Percentiles rank a stretch among this genome's conserved stretches.
phyloP scores from a whole-genome alignment of 164 flowering plant species.

The Magnolia kwangsiensis region DNA sequence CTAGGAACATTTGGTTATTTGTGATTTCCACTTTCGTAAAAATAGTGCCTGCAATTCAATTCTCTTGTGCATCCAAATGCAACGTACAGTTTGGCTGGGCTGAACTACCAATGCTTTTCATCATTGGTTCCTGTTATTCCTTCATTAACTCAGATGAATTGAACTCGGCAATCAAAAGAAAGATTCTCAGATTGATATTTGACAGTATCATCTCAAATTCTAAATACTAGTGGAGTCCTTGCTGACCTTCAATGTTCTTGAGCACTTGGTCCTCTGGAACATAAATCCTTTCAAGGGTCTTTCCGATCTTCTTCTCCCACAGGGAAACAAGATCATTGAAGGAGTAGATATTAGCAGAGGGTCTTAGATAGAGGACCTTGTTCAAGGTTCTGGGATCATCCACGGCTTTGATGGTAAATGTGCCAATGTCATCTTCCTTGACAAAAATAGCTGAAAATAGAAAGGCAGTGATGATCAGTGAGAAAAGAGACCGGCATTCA shows the following conservation, averaged over 20 bases:
- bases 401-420: constrained; percentile 57
- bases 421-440: constrained; percentile 56
- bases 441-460: constrained; percentile 41
- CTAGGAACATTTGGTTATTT: no score
- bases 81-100: no score
- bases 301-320: constrained; percentile 74
- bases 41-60: no score
- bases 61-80: no score
- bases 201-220: neutral
- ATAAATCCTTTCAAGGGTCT: constrained; percentile 50
- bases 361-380: constrained; percentile 53
- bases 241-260: constrained; percentile 54
- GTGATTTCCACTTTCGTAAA: no score
- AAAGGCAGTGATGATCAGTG: neutral
- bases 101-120: no score
- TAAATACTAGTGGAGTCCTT: neutral
- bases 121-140: no score
- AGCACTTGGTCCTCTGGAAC: constrained; percentile 58
- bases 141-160: no score
- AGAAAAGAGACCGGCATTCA: neutral
- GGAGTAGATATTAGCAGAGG: constrained; percentile 44
- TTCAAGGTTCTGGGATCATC: constrained; percentile 74
- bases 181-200: neutral
- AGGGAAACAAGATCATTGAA: constrained; percentile 55
- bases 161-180: no score